A percentile compares a stretch with the other conserved stretches of the same genome.
Evolutionary conservation across 192 early-diverging fungal species (phyloP).

Genomic region (Podila epicladia): DNA sequence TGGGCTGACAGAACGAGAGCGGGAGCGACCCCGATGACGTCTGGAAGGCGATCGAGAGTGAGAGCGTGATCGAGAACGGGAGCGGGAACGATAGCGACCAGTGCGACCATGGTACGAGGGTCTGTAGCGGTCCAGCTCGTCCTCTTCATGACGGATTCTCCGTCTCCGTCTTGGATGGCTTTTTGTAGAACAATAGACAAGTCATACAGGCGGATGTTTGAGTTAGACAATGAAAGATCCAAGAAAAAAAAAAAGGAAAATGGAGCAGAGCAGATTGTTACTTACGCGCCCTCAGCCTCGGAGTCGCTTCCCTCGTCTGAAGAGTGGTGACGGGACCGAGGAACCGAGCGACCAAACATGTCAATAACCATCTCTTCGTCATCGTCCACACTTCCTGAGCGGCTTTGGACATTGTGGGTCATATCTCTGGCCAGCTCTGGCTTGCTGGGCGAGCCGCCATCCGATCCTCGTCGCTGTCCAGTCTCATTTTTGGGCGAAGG

Average conservation of each 20-base stretch:
- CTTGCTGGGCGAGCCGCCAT: conserved; percentile 4
- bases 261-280: background rate
- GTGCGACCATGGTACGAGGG: conserved; percentile 11
- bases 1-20: conserved; percentile 40
- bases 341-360: conserved; percentile 44
- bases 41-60: conserved; percentile 22
- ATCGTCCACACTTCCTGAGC: conserved; percentile 33
- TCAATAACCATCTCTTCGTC: conserved; percentile 49
- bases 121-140: conserved; percentile 17
- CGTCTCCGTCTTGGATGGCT: conserved; percentile 32
- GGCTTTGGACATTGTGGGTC: conserved; percentile 45
- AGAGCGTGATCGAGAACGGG: conserved; percentile 29
- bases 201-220: background rate
- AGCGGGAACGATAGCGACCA: conserved; percentile 26
- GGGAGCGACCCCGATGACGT: conserved; percentile 27
- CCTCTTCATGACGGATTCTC: conserved; percentile 30
- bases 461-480: background rate
- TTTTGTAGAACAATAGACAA: background rate
- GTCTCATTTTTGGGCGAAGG: conserved; percentile 22
- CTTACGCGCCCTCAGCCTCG: conserved; percentile 31
- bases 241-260: background rate
- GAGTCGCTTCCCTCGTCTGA: conserved; percentile 41
- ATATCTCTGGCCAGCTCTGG: conserved; percentile 27
- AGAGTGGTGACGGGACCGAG: conserved; percentile 40
- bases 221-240: too few species aligned